Evolutionary conservation across 83 land plant species (phyloP).

Genomic region (Diphasiastrum complanatum): DNA sequence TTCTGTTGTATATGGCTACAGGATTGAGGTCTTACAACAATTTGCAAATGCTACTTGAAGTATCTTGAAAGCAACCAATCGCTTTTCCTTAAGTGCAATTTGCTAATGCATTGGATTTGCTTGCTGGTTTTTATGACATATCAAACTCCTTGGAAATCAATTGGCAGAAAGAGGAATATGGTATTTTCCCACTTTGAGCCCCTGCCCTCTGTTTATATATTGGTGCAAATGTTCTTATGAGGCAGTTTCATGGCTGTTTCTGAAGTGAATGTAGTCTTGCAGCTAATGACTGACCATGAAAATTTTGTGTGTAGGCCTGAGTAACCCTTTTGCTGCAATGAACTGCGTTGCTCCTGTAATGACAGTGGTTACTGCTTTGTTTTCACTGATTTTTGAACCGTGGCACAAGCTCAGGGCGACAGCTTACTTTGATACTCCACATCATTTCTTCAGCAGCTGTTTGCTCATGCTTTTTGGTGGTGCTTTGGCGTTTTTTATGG

Average conservation of each 20-base stretch:
- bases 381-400: slow-evolving; percentile 82
- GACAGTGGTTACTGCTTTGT: slow-evolving; percentile 66
- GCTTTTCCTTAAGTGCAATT: too few relatives aligned
- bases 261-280: too few relatives aligned
- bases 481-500: slow-evolving; percentile 92
- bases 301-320: slow-evolving; percentile 72
- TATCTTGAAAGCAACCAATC: too few relatives aligned
- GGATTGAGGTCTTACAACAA: too few relatives aligned
- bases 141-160: slow-evolving; percentile 6
- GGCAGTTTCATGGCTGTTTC: too few relatives aligned
- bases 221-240: too few relatives aligned
- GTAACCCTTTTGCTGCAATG: slow-evolving; percentile 87
- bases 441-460: slow-evolving; percentile 32
- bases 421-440: slow-evolving; percentile 47
- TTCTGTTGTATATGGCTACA: too few relatives aligned
- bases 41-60: too few relatives aligned
- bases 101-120: neutral
- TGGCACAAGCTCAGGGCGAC: slow-evolving; percentile 66
- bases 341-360: slow-evolving; percentile 87
- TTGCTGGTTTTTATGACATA: slow-evolving; percentile 6
- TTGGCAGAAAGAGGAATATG: slow-evolving; percentile 71
- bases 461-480: slow-evolving; percentile 92
- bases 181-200: slow-evolving; percentile 30
- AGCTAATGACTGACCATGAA: too few relatives aligned
- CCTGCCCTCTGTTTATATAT: neutral